Evolutionary conservation across 2,329 filamentous ascomycete species (phyloP), one percentile per base, ranked within the genome.

Genomic region (Immersiporthe knoxdaviesiana): DNA sequence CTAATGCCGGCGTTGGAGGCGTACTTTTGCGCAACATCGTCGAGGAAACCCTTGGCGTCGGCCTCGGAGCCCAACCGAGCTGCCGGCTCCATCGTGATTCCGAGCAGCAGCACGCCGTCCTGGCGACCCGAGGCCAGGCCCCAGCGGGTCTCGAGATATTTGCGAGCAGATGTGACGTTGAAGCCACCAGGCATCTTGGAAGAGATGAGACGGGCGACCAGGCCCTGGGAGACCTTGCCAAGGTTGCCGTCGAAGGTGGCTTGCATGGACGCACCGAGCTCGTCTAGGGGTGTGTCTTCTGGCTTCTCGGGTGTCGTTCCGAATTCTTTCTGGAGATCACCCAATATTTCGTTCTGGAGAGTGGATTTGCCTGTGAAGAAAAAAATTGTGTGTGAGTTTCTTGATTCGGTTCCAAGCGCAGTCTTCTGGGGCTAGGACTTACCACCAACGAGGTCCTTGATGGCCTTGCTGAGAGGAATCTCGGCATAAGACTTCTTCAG

Each of bases 151-250:
- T 97, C 95, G 59, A 99, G 84, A 78, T 99, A 97, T 83, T 99
- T 99, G 77, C 96, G 89, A 61, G 97, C 93, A 16, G 93, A 87
- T 77, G 95, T 98, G 80, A 98, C 98, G 80, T 98, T 99, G 88
- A 99, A 99, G 72, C 96, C 96, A 84, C 95, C 96, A 62, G 96
- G 96, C 96, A 99, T 99, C 84, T 99, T 99, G 39, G 96, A 97
- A 1, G 96, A 98, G 58, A 99, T 96, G 79, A 99, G 85, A 74
- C 96, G 91, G 63, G 96, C 96, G 79, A 99, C 91, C 68, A 99
- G 88, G 2, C 94, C 97, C 66, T 92, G 91, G 0, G 96, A 97
- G 75, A 97, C 94, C 83, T 99, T 99, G 80, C 96, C 96, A 71
- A 99, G 89, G 83, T 97, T 95, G 75, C 96, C 96, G 82, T 97